Conservation (phyloP, 805 yeast species). For the Zygotorulaspora danielsina region DNA sequence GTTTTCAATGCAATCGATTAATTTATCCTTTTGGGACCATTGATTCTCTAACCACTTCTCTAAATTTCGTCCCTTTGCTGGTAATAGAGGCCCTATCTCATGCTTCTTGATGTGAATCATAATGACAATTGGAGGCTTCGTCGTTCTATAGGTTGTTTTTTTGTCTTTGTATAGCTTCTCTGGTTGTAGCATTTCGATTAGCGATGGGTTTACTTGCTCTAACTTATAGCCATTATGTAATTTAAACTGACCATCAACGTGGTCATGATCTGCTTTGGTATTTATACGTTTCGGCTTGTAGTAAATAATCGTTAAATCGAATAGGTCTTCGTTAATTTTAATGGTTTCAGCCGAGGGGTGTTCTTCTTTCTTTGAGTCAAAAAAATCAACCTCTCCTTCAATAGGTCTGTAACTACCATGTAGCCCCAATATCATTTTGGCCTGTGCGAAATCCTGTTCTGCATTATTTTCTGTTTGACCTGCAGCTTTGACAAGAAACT, state of each 20-base stretch:
- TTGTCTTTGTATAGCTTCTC: slow-evolving; percentile 7
- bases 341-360: background rate
- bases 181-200: slow-evolving; percentile 27
- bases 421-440: slow-evolving; percentile 13
- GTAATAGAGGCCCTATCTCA: slow-evolving; percentile 45
- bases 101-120: slow-evolving; percentile 45
- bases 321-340: slow-evolving; percentile 20
- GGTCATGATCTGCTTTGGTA: slow-evolving; percentile 28
- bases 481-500: slow-evolving; percentile 10
- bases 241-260: slow-evolving; percentile 19
- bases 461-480: slow-evolving; percentile 1
- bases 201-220: slow-evolving; percentile 33
- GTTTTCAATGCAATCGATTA: slow-evolving; percentile 40
- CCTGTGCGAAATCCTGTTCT: slow-evolving; percentile 11
- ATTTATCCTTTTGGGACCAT: slow-evolving; percentile 68
- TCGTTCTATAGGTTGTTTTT: slow-evolving; percentile 1
- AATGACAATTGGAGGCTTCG: slow-evolving; percentile 35
- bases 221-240: slow-evolving; percentile 26
- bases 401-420: slow-evolving; percentile 7
- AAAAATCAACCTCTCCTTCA: slow-evolving; percentile 1
- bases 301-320: slow-evolving; percentile 39
- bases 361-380: background rate
- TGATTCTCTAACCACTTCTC: slow-evolving; percentile 72
- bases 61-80: slow-evolving; percentile 48
- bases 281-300: slow-evolving; percentile 31